These are phyloP conservation scores for Neofusicoccum sp. DNA, from an alignment of 2,329 filamentous ascomycete species.

Conservation along the genomic window DNA sequence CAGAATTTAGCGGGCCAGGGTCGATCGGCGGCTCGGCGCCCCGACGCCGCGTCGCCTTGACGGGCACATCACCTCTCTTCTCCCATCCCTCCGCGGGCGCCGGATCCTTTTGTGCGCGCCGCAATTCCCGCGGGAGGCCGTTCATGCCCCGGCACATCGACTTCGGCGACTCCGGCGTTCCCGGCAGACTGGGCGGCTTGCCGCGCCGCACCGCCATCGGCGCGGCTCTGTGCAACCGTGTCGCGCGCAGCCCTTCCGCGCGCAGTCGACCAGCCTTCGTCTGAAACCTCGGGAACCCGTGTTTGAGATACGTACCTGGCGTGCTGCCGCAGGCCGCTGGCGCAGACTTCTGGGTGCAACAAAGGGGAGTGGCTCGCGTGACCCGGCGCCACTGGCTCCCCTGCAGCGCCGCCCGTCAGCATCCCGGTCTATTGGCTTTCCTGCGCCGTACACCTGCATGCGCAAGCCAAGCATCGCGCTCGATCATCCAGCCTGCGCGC, in stretches of 20 bases:
- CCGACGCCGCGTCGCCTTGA: conserved; percentile 3
- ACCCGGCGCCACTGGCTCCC: not conserved
- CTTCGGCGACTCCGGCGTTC: not conserved
- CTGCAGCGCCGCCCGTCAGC: not conserved
- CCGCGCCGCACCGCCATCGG: not conserved
- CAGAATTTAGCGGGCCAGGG: not conserved
- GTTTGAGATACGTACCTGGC: no score
- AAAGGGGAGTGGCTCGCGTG: conserved; percentile 7
- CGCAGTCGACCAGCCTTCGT: not conserved
- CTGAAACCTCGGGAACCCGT: not conserved
- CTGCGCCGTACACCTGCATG: conserved; percentile 6
- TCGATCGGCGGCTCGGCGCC: conserved; percentile 13
- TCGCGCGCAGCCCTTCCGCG: not conserved
- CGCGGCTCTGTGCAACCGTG: not conserved
- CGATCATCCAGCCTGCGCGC: not conserved
- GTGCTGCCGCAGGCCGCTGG: not conserved
- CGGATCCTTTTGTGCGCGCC: not conserved
- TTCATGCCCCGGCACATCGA: no score
- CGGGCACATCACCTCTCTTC: not conserved
- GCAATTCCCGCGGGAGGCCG: no score
- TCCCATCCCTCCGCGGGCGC: no score
- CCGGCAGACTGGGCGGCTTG: not conserved
- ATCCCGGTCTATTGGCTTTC: not conserved
- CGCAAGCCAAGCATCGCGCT: not conserved
- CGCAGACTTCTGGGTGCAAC: not conserved